Evolutionary conservation across 1,284 basidiomycete species (phyloP).

Genomic region (Rhodotorula sp.): DNA sequence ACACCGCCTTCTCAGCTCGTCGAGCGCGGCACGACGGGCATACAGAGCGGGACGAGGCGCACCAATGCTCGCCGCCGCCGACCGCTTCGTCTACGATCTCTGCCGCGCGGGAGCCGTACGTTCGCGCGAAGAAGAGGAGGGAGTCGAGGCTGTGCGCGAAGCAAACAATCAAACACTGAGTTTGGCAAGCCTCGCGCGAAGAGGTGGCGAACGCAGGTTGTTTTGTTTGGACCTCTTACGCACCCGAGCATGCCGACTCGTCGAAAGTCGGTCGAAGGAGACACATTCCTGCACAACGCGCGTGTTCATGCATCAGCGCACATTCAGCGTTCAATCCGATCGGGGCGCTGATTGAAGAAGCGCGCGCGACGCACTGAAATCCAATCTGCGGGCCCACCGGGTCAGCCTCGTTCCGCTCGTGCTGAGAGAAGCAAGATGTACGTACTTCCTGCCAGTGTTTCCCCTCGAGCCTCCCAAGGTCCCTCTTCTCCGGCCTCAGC

Average conservation of each 20-base stretch:
- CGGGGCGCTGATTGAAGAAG: not conserved
- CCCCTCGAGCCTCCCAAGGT: constrained; percentile 8
- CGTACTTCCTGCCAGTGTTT: constrained; percentile 42
- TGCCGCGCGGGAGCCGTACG: constrained; percentile 28
- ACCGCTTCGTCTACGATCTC: constrained; percentile 36
- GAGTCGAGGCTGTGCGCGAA: constrained; percentile 16
- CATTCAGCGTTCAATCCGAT: not conserved
- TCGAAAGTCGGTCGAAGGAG: constrained; percentile 36
- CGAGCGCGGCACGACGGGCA: not conserved
- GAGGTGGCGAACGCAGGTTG: too few relatives aligned
- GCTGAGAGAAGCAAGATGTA: not conserved
- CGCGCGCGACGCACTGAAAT: constrained; percentile 30
- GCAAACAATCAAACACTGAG: not conserved
- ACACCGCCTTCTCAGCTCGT: not conserved
- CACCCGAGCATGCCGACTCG: constrained; percentile 33
- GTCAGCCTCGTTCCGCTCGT: not conserved
- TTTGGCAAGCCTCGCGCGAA: too few relatives aligned
- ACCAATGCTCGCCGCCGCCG: constrained; percentile 30
- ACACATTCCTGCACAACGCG: constrained; percentile 19
- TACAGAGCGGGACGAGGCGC: not conserved
- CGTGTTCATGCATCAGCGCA: too few relatives aligned
- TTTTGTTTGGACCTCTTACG: not conserved
- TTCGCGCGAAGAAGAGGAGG: constrained; percentile 22
- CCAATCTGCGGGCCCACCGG: constrained; percentile 15
- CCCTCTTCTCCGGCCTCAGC: constrained; percentile 24